phyloP scores from a whole-genome alignment of 768 basidiomycete species.

The Trametes cinnabarina region DNA sequence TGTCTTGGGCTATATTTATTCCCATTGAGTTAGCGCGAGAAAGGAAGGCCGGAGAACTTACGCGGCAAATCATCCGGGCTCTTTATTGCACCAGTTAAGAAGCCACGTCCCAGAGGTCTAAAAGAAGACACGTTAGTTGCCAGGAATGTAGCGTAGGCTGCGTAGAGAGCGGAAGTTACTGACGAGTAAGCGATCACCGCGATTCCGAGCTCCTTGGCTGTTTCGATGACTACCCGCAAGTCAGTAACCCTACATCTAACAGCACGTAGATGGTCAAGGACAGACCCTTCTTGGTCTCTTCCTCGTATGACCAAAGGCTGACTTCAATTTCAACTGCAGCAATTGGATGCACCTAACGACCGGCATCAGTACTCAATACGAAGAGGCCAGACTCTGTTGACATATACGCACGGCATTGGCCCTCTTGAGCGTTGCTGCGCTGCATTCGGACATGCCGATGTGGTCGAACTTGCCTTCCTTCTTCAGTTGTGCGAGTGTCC shows the following conservation, averaged over 20 bases:
- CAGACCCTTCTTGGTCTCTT: constrained; percentile 45
- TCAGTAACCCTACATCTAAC: neutral
- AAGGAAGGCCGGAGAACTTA: constrained; percentile 1
- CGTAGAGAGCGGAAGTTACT: constrained; percentile 8
- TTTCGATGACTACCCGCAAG: constrained; percentile 42
- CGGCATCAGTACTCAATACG: neutral
- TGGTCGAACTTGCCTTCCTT: constrained; percentile 58
- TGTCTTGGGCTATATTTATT: constrained; percentile 10
- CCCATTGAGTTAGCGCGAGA: neutral
- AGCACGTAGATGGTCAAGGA: neutral
- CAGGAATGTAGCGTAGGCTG: neutral
- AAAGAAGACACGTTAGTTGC: neutral
- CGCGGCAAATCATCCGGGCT: constrained; percentile 32
- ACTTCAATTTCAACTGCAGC: constrained; percentile 66
- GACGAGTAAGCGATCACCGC: constrained; percentile 61
- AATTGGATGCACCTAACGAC: constrained; percentile 48
- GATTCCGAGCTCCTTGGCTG: constrained; percentile 54
- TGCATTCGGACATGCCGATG: constrained; percentile 59
- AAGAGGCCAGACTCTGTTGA: neutral
- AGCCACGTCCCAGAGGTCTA: constrained; percentile 53
- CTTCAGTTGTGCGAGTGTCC: constrained; percentile 42
- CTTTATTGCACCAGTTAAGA: constrained; percentile 52
- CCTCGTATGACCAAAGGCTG: constrained; percentile 58
- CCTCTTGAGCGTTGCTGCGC: constrained; percentile 42
- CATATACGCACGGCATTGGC: constrained; percentile 37